Conservation (phyloP, 1,284 basidiomycete species). For the Mycena sp. region DNA sequence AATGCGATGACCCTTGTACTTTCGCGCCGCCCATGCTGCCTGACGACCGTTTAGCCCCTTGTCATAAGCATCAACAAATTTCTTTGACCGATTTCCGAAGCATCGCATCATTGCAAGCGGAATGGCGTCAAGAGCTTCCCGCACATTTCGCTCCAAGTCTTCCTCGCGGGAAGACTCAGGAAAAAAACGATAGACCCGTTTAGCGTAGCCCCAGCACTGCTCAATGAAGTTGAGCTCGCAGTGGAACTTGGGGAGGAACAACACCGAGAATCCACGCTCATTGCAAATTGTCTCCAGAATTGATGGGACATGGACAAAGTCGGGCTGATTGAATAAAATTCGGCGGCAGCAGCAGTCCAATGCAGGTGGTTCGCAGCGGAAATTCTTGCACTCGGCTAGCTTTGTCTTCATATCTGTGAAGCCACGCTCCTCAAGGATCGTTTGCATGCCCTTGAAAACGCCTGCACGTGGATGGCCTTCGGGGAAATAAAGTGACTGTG, state of each 20-base stretch:
- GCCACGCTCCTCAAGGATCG: too few relatives aligned
- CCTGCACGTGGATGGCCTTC: conserved; percentile 32
- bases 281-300: conserved; percentile 17
- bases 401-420: background rate
- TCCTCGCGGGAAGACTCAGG: too few relatives aligned
- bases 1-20: too few relatives aligned
- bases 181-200: too few relatives aligned
- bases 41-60: background rate
- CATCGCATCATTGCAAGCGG: background rate
- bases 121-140: background rate
- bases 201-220: too few relatives aligned
- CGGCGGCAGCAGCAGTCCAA: background rate
- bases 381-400: conserved; percentile 16
- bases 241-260: too few relatives aligned
- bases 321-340: conserved; percentile 32
- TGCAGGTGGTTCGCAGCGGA: conserved; percentile 11
- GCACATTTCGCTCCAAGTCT: background rate
- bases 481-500: conserved; percentile 40
- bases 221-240: too few relatives aligned
- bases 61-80: background rate
- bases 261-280: background rate
- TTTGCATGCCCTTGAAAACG: conserved; percentile 42
- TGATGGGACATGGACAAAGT: conserved; percentile 27
- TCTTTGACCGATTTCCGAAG: background rate
- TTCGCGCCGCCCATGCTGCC: too few relatives aligned